phyloP scores from a whole-genome alignment of 1,284 basidiomycete species.

The Bondarzewia mesenterica region DNA sequence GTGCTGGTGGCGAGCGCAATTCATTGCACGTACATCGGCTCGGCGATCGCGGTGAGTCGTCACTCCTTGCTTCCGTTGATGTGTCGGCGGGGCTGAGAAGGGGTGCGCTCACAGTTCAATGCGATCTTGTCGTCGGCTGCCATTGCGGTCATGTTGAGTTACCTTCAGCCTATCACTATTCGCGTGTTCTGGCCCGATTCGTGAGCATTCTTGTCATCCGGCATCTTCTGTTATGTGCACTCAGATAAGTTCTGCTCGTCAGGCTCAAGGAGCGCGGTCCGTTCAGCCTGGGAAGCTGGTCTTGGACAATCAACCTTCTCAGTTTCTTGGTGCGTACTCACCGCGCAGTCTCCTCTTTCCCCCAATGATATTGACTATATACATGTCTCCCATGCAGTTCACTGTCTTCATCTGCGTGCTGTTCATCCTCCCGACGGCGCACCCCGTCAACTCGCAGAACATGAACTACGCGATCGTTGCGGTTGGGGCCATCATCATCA shows the following conservation, averaged over 20 bases:
- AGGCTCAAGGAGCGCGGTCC: slow-evolving; percentile 43
- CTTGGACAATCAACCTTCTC: slow-evolving; percentile 41
- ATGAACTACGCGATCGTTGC: slow-evolving; percentile 61
- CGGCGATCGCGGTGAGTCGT: slow-evolving; percentile 41
- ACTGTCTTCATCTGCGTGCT: slow-evolving; percentile 45
- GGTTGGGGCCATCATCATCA: slow-evolving; percentile 34
- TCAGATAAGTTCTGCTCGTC: slow-evolving; percentile 3
- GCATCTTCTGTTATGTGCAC: background rate
- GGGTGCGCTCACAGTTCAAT: slow-evolving; percentile 32
- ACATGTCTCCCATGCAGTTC: slow-evolving; percentile 30
- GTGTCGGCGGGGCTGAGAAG: background rate
- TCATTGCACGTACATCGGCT: slow-evolving; percentile 53
- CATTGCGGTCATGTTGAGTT: slow-evolving; percentile 52
- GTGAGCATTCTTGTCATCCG: slow-evolving; percentile 21
- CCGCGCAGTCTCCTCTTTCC: background rate
- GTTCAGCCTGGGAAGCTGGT: slow-evolving; percentile 45
- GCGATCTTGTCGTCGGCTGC: slow-evolving; percentile 49
- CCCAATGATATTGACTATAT: background rate
- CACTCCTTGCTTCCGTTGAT: slow-evolving; percentile 1
- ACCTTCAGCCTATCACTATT: slow-evolving; percentile 50
- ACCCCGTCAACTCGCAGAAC: slow-evolving; percentile 47
- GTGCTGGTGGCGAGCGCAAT: slow-evolving; percentile 47
- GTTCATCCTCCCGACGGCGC: slow-evolving; percentile 52
- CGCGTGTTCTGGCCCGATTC: slow-evolving; percentile 50
- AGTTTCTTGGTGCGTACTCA: slow-evolving; percentile 33